Percentiles rank a stretch among this genome's conserved stretches.
Conservation (phyloP, 768 basidiomycete species). For the Crassisporium funariophilum region DNA sequence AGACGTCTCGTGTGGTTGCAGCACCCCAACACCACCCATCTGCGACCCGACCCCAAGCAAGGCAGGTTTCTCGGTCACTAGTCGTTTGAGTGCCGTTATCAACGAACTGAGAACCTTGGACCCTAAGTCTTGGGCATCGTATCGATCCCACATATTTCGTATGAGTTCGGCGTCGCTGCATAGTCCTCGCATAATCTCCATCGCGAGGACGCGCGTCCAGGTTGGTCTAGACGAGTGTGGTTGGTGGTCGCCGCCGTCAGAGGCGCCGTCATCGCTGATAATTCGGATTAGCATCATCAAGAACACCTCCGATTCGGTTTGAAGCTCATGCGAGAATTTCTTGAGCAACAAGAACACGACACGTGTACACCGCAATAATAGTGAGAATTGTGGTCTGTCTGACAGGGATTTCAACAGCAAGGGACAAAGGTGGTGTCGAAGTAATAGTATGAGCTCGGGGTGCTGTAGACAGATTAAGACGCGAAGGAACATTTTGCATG, state of each 20-base stretch:
- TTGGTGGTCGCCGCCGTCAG: constrained; percentile 28
- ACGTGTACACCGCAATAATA: constrained; percentile 88
- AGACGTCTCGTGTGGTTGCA: constrained; percentile 32
- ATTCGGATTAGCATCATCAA: constrained; percentile 70
- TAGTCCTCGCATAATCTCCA: constrained; percentile 92
- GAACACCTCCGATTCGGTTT: constrained; percentile 86
- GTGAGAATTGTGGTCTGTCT: constrained; percentile 80
- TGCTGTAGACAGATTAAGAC: constrained; percentile 50
- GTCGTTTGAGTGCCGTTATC: constrained; percentile 79
- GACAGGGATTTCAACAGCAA: constrained; percentile 85
- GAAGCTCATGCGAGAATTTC: constrained; percentile 81
- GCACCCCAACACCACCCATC: constrained; percentile 79
- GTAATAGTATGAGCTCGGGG: constrained; percentile 79
- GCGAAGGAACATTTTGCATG: not conserved
- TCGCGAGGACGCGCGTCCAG: constrained; percentile 90
- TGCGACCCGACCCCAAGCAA: constrained; percentile 79
- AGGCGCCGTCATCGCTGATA: constrained; percentile 51
- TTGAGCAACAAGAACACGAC: constrained; percentile 93
- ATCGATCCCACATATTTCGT: constrained; percentile 77
- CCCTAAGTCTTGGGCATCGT: constrained; percentile 62
- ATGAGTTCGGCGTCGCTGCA: constrained; percentile 82
- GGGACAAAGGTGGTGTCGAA: constrained; percentile 88
- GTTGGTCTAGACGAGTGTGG: constrained; percentile 50
- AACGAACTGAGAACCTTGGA: constrained; percentile 78
- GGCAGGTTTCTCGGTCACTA: constrained; percentile 87